Evolutionary conservation across 331 rosid genomes (phyloP).

Genomic region (Dryas integrifolia): DNA sequence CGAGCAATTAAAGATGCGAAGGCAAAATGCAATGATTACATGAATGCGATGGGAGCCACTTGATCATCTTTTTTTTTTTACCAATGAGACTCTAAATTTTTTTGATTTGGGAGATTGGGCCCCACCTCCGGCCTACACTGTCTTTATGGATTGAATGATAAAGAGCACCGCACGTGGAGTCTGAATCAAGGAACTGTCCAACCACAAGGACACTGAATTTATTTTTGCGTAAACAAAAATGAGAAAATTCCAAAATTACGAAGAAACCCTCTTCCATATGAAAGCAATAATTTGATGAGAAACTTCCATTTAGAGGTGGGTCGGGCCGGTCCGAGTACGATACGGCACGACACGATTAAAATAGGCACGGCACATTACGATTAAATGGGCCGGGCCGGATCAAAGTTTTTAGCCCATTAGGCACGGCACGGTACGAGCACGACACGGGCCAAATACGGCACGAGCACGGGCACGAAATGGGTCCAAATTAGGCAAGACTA

Average conservation of each 20-base stretch:
- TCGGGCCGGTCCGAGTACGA: too few relatives aligned
- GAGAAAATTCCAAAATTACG: conserved; percentile 8
- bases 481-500: too few relatives aligned
- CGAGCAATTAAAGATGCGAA: conserved; percentile 20
- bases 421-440: too few relatives aligned
- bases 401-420: too few relatives aligned
- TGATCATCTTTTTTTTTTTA: conserved; percentile 32
- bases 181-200: conserved; percentile 76
- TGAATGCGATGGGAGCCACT: conserved; percentile 55
- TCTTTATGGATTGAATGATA: conserved; percentile 64
- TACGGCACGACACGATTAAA: too few relatives aligned
- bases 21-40: conserved; percentile 52
- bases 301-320: too few relatives aligned
- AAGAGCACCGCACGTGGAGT: conserved; percentile 92
- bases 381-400: too few relatives aligned
- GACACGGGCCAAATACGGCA: too few relatives aligned
- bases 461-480: too few relatives aligned
- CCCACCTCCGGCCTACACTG: conserved; percentile 63
- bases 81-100: conserved; percentile 22
- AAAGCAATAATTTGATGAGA: conserved; percentile 6
- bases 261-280: conserved; percentile 12
- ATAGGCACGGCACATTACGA: too few relatives aligned
- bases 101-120: conserved; percentile 50
- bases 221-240: background rate
- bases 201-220: conserved; percentile 35